Evolutionary conservation across 371 early-diverging fungal species (phyloP).

Genomic region (Lichtheimia corymbifera): DNA sequence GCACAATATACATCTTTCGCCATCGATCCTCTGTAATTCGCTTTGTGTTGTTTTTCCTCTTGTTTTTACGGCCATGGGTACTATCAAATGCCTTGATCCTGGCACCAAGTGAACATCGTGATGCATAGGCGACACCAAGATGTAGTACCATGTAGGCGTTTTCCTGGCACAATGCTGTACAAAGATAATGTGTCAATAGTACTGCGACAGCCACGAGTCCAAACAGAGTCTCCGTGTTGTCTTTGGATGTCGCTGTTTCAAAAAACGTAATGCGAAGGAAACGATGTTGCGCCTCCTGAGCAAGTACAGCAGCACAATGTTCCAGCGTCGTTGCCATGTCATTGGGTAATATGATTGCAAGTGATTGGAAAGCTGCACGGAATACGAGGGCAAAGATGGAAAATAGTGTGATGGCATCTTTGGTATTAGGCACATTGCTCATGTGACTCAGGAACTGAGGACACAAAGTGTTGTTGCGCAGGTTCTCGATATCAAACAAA

Average conservation of each 20-base stretch:
- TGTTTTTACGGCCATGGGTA: no score
- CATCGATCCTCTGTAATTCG: no score
- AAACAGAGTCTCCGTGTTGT: neutral
- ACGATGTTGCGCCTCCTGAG: conserved; percentile 28
- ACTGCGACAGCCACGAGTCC: conserved; percentile 23
- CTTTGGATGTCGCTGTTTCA: neutral
- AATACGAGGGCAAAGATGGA: conserved; percentile 34
- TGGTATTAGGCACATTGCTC: neutral
- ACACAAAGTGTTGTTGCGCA: no score
- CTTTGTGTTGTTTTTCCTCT: no score
- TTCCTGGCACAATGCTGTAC: conserved; percentile 28
- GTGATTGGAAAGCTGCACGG: conserved; percentile 29
- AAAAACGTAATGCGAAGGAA: conserved; percentile 26
- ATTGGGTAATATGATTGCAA: conserved; percentile 9
- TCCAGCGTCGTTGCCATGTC: conserved; percentile 12
- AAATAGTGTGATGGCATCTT: conserved; percentile 10
- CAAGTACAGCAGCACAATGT: conserved; percentile 19
- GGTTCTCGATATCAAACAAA: neutral
- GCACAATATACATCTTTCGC: neutral
- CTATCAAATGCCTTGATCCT: neutral
- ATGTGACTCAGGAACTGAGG: no score
- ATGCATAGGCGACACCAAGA: conserved; percentile 20
- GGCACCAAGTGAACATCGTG: conserved; percentile 5
- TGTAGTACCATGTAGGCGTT: conserved; percentile 32
- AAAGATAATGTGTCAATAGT: conserved; percentile 41